Conservation (phyloP, 116 monocot species). For the Dioscorea cayenensis region DNA sequence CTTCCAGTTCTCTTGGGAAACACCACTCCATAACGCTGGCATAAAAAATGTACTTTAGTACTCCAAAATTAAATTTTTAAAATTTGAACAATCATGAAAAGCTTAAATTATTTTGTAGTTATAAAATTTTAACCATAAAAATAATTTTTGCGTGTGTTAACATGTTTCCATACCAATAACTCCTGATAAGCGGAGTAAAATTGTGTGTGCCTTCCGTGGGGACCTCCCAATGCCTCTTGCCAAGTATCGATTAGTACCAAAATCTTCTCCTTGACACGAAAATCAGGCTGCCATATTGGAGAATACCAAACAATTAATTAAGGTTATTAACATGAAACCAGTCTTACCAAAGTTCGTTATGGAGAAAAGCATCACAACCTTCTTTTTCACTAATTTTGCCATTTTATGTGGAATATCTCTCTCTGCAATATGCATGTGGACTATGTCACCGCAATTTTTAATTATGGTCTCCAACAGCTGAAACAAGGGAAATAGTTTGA, state of each 20-base stretch:
- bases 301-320: slow-evolving; percentile 1
- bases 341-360: not conserved
- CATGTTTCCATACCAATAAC: slow-evolving; percentile 44
- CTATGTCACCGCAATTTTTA: slow-evolving; percentile 52
- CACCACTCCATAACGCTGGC: slow-evolving; percentile 74
- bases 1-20: slow-evolving; percentile 81
- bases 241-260: slow-evolving; percentile 80
- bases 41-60: slow-evolving; percentile 3
- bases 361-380: slow-evolving; percentile 24
- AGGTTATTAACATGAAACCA: not conserved
- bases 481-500: slow-evolving; percentile 2
- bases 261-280: slow-evolving; percentile 95
- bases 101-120: not conserved
- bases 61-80: not conserved
- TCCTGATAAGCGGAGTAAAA: slow-evolving; percentile 91
- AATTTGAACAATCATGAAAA: not conserved
- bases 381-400: slow-evolving; percentile 65
- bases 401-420: slow-evolving; percentile 44
- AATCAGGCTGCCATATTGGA: slow-evolving; percentile 59
- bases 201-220: slow-evolving; percentile 87
- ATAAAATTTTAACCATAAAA: not conserved
- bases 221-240: slow-evolving; percentile 99
- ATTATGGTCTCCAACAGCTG: slow-evolving; percentile 54
- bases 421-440: slow-evolving; percentile 56
- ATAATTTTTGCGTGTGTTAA: not conserved